Evolutionary conservation across 345 rosid species (phyloP), one percentile per base, ranked within the genome.

Genomic region (Trapa bicornis): DNA sequence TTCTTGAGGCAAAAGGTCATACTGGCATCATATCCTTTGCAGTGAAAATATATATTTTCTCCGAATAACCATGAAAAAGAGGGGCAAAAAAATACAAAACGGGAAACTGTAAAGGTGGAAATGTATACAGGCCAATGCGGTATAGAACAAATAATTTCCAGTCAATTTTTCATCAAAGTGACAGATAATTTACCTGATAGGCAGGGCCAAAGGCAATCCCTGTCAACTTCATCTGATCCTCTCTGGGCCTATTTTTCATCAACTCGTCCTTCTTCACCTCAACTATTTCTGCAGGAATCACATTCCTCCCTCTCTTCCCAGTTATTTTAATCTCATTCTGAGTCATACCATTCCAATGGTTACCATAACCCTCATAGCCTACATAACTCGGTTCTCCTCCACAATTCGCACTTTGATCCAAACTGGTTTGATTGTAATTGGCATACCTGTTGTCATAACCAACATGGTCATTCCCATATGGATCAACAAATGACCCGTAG

Each of bases 181-280:
- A 41, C 7, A 41, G 43, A 41, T 41, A 43, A 37, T 66, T 58
- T 80, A 94, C 99, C 97, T 87, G 91, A 78, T 87, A 84, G 42
- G 96, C 63, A 61, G 99, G 99, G 45, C 99, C 99, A 66, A 95
- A 91, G 54, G 97, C 99, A 15, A 89, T 86, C 43, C 97, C 96
- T 7, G 99, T 95, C 57, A 84, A 73, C 85, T 95, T 95, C 70
- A 60, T 81, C 72, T 84, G 91, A 75, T 95, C 97, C 72, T 83
- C 87, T 68, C 99, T 83, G 0, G 97, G 99, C 63, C 97, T 80
- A 78, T 95, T 75, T 91, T 95, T 95, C 74, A 87, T 89, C 72
- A 95, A 78, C 76, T 95, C 99, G 71, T 95, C 99, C 77, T 89
- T 93, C 77, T 84, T 95, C 71, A 95, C 96, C 85, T 95, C 97